Base-by-base conservation (phyloP, 148 eudicot species). In the Drosera capensis region DNA sequence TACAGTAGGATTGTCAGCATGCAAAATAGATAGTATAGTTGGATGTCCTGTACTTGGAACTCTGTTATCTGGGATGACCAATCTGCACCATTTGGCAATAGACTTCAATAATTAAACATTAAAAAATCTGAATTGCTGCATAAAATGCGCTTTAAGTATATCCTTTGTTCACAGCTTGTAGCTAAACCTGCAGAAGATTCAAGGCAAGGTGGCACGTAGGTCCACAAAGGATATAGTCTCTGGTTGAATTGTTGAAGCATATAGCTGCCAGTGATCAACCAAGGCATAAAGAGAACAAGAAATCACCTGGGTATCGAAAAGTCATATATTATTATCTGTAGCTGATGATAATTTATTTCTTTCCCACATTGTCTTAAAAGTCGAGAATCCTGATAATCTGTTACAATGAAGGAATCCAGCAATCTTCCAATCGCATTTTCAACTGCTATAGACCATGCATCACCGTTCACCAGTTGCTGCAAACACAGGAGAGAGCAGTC, bases 331-430 rank as follows among this genome's bases (percentile, higher is more conserved):
- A 80, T 56, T 51, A 90, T 74, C 54, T 62, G 76, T 43, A 90
- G 79, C 49, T 64, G 23, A 55, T 59, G 45, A 67, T 90, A 90
- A 45, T 54, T 65, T 24, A 69, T 95, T 55, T 78, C 87, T 60
- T 55, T 72, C 2, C 87, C 95, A 57, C 95, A 84, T 60, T 60
- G 59, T 71, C 75, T 75, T 53, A 90, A 60, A 62, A 62, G 25
- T 52, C 71, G 80, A 37, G 67, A 68, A 70, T 90, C 95, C 56
- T 58, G 71, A 58, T 84, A 80, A 58, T 82, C 78, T 18, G 92
- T 84, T 59, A 90, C 99, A 50, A 90, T 80, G 67, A 90, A 90
- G 35, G 85, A 79, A 71, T 90, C 73, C 39, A 90, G 72, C 43
- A 80, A 7, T 59, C 40, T 75, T 47, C 99, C 95, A 25, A 90